A percentile compares a stretch with the other conserved stretches of the same genome.
phyloP scores from a whole-genome alignment of 306 rosid species.

The Rubus parviflorus region DNA sequence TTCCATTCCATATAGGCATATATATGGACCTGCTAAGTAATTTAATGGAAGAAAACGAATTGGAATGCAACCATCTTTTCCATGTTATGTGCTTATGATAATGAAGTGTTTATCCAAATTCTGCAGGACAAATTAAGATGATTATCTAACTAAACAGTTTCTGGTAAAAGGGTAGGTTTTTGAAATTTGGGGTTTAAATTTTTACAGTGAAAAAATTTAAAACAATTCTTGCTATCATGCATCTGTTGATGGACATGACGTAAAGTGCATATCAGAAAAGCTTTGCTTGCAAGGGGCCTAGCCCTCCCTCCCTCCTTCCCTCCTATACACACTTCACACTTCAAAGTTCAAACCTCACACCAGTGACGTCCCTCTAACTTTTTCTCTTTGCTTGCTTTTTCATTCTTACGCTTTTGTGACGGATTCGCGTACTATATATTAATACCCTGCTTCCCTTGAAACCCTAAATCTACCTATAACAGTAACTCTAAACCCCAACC shows the following conservation, averaged over 20 bases:
- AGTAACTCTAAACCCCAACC: slow-evolving; percentile 26
- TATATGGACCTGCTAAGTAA: too few relatives aligned
- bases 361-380: slow-evolving; percentile 43
- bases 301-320: not conserved
- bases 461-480: slow-evolving; percentile 30
- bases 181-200: not conserved
- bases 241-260: slow-evolving; percentile 5
- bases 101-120: not conserved
- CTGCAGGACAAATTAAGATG: too few relatives aligned
- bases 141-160: too few relatives aligned
- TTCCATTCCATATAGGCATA: too few relatives aligned
- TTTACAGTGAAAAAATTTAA: not conserved
- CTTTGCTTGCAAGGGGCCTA: slow-evolving; percentile 15
- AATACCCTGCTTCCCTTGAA: not conserved
- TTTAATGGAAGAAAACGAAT: too few relatives aligned
- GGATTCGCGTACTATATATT: slow-evolving; percentile 42
- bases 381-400: slow-evolving; percentile 26
- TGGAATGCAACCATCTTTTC: not conserved
- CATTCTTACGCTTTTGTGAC: slow-evolving; percentile 42
- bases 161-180: not conserved
- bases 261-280: not conserved
- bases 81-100: not conserved
- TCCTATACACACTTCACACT: not conserved
- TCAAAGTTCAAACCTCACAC: not conserved
- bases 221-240: not conserved